A percentile compares a stretch with the other conserved stretches of the same genome.
Evolutionary conservation across 2,329 filamentous ascomycete genomes (phyloP).

Genomic region (Aureobasidium uvarum): DNA sequence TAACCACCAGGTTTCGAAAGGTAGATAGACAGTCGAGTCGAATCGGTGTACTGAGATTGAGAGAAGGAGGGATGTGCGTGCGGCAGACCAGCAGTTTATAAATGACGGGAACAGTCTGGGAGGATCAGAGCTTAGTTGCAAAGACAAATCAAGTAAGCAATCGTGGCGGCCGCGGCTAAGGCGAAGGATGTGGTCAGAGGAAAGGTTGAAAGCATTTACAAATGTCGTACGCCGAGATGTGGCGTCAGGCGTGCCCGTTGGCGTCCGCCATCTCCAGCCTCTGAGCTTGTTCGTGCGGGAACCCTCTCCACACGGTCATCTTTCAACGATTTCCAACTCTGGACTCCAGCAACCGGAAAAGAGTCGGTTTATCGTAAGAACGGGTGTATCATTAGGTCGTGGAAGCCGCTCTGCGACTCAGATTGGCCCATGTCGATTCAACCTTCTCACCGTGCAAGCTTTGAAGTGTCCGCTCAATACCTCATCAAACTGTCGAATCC

Average conservation of each 20-base stretch:
- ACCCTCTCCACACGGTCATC: not conserved
- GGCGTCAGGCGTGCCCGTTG: not conserved
- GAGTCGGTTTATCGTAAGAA: constrained; percentile 2
- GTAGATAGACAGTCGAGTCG: constrained; percentile 16
- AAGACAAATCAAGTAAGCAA: constrained; percentile 12
- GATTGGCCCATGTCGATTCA: not conserved
- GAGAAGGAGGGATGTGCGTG: not conserved
- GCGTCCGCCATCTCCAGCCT: not conserved
- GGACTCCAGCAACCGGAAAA: constrained; percentile 1
- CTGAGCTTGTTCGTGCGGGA: not conserved
- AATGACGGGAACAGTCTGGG: not conserved
- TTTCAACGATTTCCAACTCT: constrained; percentile 14
- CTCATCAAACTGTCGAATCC: not conserved
- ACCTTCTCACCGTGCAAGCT: constrained; percentile 1
- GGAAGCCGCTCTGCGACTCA: no score
- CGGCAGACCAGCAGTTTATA: constrained; percentile 4
- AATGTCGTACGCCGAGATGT: constrained; percentile 12
- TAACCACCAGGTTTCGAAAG: constrained; percentile 32
- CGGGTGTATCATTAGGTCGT: not conserved
- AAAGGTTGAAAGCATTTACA: not conserved
- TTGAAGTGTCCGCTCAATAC: not conserved
- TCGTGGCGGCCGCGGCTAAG: constrained; percentile 10
- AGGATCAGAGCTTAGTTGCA: constrained; percentile 22
- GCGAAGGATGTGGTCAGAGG: constrained; percentile 14
- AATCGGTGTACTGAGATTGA: not conserved